Evolutionary conservation across 2,329 filamentous ascomycete species (phyloP), one percentile per base, ranked within the genome.

Genomic region (Sclerotinia sclerotiorum): DNA sequence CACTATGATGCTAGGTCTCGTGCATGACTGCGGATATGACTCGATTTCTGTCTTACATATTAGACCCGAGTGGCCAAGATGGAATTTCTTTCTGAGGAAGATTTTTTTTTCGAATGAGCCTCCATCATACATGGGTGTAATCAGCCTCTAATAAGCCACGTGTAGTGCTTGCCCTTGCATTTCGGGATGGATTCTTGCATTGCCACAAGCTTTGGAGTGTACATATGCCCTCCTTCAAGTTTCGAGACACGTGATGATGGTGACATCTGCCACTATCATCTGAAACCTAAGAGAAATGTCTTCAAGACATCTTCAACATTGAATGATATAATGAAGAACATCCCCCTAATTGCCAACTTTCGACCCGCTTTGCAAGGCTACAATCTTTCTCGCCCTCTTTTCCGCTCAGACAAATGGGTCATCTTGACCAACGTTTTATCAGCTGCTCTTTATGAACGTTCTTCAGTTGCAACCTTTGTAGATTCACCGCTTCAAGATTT

Each of bases 391-490:
- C 48, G 1, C 48, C 42, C 29, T 49, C 51, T 52, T 60, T 32
- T 13, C 19, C 48, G 8, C 65, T 63, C 57, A 68, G 48, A 68
- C 58, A 68, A 32, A 27, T 57, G 57, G 57, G 51, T 74, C 67
- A 75, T 60, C 69, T 68, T 35, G 73, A 72, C 82, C 82, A 84
- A 10, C 81, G 76, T n/a, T 77, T 74, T 29, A 84, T 71, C 32
- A 88, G 77, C 57, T 84, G 81, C 7, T 84, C 83, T 69, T 79
- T 81, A 73, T 81, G 83, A n/a, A 79, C 77, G 69, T 83, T 85
- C 71, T 76, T 81, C 0, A 74, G 78, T 35, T 76, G 72, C 6
- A 79, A 73, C 46, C 76, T 78, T 56, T 78, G 78, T 7, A 80
- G 71, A 65, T 79, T 75, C 1, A 79, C 73, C 42, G 76, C 77